phyloP scores from a whole-genome alignment of 176 grass and related monocot genomes.

The Oryza coarctata region DNA sequence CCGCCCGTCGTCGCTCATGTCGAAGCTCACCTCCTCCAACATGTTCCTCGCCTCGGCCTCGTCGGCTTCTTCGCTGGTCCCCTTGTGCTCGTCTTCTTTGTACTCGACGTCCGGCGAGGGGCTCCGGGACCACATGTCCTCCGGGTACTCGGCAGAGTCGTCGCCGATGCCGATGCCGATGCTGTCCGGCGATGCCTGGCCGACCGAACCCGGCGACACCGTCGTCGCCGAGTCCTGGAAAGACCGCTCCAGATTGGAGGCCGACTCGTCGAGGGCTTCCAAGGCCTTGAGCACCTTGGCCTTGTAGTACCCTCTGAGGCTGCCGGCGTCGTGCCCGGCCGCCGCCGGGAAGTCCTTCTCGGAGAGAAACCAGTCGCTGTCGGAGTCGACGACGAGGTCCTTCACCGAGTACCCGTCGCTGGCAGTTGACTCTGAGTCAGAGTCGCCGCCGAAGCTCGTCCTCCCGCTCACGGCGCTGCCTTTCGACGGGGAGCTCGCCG shows the following conservation, averaged over 20 bases:
- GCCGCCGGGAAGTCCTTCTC: slow-evolving; percentile 57
- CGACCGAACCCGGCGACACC: slow-evolving; percentile 27
- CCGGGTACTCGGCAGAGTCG: slow-evolving; percentile 36
- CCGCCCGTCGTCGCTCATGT: slow-evolving; percentile 28
- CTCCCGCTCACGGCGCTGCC: slow-evolving; percentile 12
- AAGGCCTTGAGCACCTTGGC: slow-evolving; percentile 52
- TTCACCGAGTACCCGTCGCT: slow-evolving; percentile 97
- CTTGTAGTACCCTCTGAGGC: slow-evolving; percentile 41
- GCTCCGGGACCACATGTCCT: slow-evolving; percentile 58
- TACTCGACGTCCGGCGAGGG: slow-evolving; percentile 47
- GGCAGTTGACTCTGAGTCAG: slow-evolving; percentile 73
- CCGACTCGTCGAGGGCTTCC: slow-evolving; percentile 22
- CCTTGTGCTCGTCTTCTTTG: slow-evolving; percentile 18
- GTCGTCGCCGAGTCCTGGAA: slow-evolving; percentile 37
- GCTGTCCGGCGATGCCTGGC: slow-evolving; percentile 37
- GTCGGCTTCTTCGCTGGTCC: background rate
- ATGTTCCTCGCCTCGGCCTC: background rate
- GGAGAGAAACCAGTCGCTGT: slow-evolving; percentile 82
- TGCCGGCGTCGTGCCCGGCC: slow-evolving; percentile 5
- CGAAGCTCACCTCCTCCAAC: slow-evolving; percentile 5
- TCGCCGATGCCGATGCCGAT: background rate
- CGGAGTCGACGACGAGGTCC: slow-evolving; percentile 78
- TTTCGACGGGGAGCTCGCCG: slow-evolving; percentile 9
- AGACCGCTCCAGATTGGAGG: slow-evolving; percentile 22
- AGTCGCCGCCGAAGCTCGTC: slow-evolving; percentile 59